Percentiles rank a stretch among this genome's conserved stretches.
These are phyloP conservation scores for Raphanus hybrid DNA, from an alignment of 441 rosid species.

Conservation along the genomic window DNA sequence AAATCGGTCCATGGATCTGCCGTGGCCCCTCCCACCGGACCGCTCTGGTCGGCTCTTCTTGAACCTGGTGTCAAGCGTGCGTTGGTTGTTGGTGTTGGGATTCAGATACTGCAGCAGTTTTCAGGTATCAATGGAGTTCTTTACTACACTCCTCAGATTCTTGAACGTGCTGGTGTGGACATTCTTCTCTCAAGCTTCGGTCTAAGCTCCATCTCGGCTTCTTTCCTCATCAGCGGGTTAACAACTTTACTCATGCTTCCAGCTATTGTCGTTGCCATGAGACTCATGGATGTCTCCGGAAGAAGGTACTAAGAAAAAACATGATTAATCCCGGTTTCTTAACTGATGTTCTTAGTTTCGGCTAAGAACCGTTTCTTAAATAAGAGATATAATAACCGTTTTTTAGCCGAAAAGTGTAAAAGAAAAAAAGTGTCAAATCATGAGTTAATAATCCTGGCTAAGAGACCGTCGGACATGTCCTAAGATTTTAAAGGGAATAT, in stretches of 20 bases:
- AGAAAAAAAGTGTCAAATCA: no score
- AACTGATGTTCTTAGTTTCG: no score
- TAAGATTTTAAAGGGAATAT: no score
- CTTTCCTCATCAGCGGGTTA: conserved; percentile 75
- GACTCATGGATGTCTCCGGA: conserved; percentile 76
- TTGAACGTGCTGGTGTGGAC: conserved; percentile 72
- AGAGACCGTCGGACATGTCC: no score
- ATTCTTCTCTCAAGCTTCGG: conserved; percentile 66
- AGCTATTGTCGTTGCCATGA: conserved; percentile 71
- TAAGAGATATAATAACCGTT: no score
- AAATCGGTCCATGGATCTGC: conserved; percentile 66
- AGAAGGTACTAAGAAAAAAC: conserved; percentile 42
- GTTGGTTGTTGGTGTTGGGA: conserved; percentile 66
- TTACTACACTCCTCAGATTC: conserved; percentile 84
- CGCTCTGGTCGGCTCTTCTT: conserved; percentile 69
- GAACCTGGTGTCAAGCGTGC: conserved; percentile 79
- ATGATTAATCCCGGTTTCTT: no score
- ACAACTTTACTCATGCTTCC: conserved; percentile 84
- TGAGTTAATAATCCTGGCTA: no score
- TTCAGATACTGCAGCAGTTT: conserved; percentile 80
- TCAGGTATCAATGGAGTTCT: conserved; percentile 82
- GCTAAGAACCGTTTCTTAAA: no score
- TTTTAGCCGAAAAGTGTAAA: no score
- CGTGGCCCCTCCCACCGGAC: conserved; percentile 56
- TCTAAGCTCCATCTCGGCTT: conserved; percentile 63